Base-by-base conservation (phyloP, 176 grass and related monocot species). In the Oryza australiensis region DNA sequence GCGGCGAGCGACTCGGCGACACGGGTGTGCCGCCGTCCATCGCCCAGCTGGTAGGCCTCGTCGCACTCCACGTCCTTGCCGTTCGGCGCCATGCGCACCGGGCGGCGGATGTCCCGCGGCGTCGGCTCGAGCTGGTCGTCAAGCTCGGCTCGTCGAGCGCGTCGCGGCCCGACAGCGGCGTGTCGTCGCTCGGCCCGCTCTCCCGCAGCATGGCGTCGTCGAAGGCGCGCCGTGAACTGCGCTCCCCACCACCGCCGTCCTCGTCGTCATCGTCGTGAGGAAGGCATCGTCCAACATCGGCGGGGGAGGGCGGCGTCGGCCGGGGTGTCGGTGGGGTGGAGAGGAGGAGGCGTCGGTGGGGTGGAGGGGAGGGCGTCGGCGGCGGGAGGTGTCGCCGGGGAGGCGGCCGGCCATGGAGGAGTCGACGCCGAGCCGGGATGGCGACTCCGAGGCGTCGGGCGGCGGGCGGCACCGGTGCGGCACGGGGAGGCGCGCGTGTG, bases 101-200 rank as follows among this genome's bases (percentile, higher is more conserved):
- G 73, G 30, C 42, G 66, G 0, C 8, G 34, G 2, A 73, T 2
- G 75, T 84, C 81, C 7, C 53, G 9, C 8, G 46, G 0, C 28
- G 81, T 88, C 48, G 74, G 26, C 35, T 79, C 81, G 62, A 59
- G 34, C 68, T 83, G 73, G 8, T 72, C 66, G 5, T 12, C 26
- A 2, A 83, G 9, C 55, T 78, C 80, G 86, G 66, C 0, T 73
- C 80, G 73, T 87, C 86, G 2, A 48, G 18, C 32, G 41, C 42
- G 24, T 16, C 73, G 42, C 32, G 42, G 1, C 65, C 66, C 9
- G 48, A 45, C 10, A 87, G 71, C 14, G 24, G 60, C 53, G 35
- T 70, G 3, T 18, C 45, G 24, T 57, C 63, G 70, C 62, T 42
- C 64, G 40, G 13, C 9, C 63, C 71, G 3, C 64, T 48, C 43